phyloP scores from a whole-genome alignment of 805 yeast species.

The Spathaspora sp. region DNA sequence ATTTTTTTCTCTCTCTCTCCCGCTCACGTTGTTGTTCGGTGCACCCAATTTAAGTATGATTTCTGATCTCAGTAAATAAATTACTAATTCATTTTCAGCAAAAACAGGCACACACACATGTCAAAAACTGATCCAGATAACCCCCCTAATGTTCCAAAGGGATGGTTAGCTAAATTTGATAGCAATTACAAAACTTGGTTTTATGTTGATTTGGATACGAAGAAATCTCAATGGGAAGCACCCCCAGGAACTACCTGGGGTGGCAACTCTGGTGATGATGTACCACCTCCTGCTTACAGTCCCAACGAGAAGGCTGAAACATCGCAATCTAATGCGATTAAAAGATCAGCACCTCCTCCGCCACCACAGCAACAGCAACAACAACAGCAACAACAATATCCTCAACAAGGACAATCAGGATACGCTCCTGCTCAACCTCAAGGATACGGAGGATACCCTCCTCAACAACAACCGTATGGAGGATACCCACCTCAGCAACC shows the following conservation, averaged over 20 bases:
- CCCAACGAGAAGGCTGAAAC: constrained; percentile 11
- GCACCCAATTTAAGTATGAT: background rate
- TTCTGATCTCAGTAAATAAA: background rate
- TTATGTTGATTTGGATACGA: constrained; percentile 70
- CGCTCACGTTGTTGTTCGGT: background rate
- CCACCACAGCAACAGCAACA: constrained; percentile 5
- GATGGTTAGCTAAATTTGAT: constrained; percentile 76
- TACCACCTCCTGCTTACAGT: constrained; percentile 44
- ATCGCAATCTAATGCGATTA: constrained; percentile 2
- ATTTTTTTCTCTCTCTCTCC: background rate
- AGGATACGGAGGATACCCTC: constrained; percentile 17
- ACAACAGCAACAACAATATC: constrained; percentile 6
- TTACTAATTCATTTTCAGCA: background rate
- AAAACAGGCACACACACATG: constrained; percentile 1
- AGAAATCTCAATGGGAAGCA: constrained; percentile 87
- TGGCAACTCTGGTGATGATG: constrained; percentile 12
- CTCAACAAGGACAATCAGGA: constrained; percentile 21
- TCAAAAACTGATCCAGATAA: constrained; percentile 19
- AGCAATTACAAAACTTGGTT: constrained; percentile 70
- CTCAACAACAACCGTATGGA: constrained; percentile 25
- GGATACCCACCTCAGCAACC: constrained; percentile 28
- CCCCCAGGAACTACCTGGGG: constrained; percentile 51
- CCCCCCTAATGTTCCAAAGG: constrained; percentile 56
- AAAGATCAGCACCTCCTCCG: background rate
- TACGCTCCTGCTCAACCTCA: constrained; percentile 30